phyloP scores from a whole-genome alignment of 257 asterid genomes.

The Rhazya stricta region DNA sequence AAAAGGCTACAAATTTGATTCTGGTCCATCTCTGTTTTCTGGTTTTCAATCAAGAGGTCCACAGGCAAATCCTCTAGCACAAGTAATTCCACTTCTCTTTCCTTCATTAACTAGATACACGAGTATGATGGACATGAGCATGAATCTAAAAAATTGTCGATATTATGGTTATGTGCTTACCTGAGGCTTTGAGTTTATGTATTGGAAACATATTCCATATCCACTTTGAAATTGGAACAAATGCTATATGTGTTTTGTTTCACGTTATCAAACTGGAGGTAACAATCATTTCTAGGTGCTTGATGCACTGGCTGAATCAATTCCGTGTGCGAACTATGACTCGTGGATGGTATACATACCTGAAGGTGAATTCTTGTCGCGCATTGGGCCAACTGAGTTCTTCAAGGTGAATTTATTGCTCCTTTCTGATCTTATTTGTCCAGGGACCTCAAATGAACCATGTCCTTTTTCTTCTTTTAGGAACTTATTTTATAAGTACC shows the following conservation, averaged over 20 bases:
- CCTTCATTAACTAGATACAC: background rate
- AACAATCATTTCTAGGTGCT: conserved; percentile 52
- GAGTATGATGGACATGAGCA: background rate
- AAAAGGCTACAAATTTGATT: conserved; percentile 75
- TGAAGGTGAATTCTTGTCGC: conserved; percentile 94
- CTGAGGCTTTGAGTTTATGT: background rate
- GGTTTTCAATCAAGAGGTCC: conserved; percentile 93
- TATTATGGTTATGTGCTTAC: background rate
- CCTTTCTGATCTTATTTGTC: conserved; percentile 19
- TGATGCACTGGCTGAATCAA: conserved; percentile 84
- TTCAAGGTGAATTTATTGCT: conserved; percentile 50
- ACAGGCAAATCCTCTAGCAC: conserved; percentile 95
- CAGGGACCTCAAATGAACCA: background rate
- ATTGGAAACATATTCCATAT: background rate
- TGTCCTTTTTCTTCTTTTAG: background rate
- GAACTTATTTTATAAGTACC: background rate
- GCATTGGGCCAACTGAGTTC: conserved; percentile 94
- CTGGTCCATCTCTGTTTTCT: conserved; percentile 92
- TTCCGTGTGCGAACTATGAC: conserved; percentile 67
- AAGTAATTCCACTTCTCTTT: conserved; percentile 34
- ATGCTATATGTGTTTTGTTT: background rate
- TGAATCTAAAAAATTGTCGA: background rate
- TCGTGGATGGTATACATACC: conserved; percentile 96
- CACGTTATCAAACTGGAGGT: background rate
- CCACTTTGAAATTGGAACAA: background rate